Conservation (phyloP, 371 early-diverging fungal species). For the Rhizopus sp. region DNA sequence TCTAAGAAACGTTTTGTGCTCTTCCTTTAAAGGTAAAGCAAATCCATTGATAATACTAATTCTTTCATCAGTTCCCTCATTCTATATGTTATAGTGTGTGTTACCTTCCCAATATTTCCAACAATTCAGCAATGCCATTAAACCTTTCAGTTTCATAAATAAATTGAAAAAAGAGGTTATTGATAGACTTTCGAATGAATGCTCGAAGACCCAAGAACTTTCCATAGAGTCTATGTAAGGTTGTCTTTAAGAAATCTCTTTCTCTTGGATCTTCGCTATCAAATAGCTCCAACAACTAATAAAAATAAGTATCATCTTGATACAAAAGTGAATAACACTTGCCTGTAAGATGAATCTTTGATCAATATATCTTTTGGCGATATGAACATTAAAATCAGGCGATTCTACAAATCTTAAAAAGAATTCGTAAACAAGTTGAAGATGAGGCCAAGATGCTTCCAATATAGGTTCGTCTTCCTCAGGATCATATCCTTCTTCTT, state of each 20-base stretch:
- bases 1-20: slow-evolving; percentile 93
- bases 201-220: slow-evolving; percentile 95
- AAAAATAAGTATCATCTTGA: background rate
- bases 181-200: slow-evolving; percentile 94
- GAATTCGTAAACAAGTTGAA: slow-evolving; percentile 96
- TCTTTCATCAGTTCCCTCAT: background rate
- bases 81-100: slow-evolving; percentile 46
- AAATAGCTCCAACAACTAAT: slow-evolving; percentile 88
- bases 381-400: slow-evolving; percentile 93
- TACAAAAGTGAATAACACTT: background rate
- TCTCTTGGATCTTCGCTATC: slow-evolving; percentile 98
- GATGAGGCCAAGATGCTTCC: slow-evolving; percentile 97
- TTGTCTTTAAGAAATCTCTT: slow-evolving; percentile 96
- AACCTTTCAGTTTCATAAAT: slow-evolving; percentile 95
- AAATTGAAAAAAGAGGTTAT: slow-evolving; percentile 95
- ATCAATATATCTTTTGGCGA: slow-evolving; percentile 58
- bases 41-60: slow-evolving; percentile 97
- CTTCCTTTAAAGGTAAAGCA: slow-evolving; percentile 95
- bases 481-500: slow-evolving; percentile 94
- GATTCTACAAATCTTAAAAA: slow-evolving; percentile 96
- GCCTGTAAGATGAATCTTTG: slow-evolving; percentile 29
- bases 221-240: slow-evolving; percentile 95
- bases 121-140: slow-evolving; percentile 95
- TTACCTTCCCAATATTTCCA: slow-evolving; percentile 93
- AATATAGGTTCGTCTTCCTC: slow-evolving; percentile 98